Conservation (phyloP, 2,329 filamentous ascomycete genomes). For the Pseudocercospora macadamiae region DNA sequence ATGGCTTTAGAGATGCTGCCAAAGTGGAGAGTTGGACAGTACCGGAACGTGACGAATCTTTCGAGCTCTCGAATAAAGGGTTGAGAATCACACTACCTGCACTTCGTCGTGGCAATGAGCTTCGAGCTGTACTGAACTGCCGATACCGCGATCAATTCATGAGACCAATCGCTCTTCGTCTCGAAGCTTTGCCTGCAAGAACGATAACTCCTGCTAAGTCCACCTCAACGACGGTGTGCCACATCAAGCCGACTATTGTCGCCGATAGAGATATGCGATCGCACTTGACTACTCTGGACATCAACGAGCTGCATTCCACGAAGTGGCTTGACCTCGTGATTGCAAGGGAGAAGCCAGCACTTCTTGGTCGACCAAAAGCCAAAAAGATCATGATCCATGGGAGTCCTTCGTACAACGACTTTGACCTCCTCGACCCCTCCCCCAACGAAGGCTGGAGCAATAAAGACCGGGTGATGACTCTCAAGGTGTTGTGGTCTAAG, state of each 20-base stretch:
- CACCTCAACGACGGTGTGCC: not conserved
- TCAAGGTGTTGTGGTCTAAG: not conserved
- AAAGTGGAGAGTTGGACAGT: not conserved
- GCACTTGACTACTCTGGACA: not conserved
- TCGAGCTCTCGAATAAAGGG: not conserved
- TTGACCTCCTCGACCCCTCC: not conserved
- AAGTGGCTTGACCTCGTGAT: not conserved
- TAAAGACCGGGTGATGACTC: not conserved
- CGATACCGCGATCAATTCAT: not conserved
- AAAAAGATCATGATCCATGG: not conserved
- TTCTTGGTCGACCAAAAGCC: not conserved
- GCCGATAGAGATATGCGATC: not conserved
- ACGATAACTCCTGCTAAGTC: not conserved
- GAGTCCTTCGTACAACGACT: not conserved
- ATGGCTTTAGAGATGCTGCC: conserved; percentile 7
- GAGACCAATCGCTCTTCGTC: not conserved
- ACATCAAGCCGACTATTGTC: not conserved
- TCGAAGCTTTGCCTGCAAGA: not conserved
- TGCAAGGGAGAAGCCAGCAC: not conserved
- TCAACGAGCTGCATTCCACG: not conserved
- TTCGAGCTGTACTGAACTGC: not conserved
- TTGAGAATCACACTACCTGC: not conserved
- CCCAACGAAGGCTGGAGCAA: not conserved
- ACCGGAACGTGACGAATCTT: not conserved
- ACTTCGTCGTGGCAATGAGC: not conserved